Base-by-base conservation (phyloP, 345 rosid genomes). In the Microcos paniculata region DNA sequence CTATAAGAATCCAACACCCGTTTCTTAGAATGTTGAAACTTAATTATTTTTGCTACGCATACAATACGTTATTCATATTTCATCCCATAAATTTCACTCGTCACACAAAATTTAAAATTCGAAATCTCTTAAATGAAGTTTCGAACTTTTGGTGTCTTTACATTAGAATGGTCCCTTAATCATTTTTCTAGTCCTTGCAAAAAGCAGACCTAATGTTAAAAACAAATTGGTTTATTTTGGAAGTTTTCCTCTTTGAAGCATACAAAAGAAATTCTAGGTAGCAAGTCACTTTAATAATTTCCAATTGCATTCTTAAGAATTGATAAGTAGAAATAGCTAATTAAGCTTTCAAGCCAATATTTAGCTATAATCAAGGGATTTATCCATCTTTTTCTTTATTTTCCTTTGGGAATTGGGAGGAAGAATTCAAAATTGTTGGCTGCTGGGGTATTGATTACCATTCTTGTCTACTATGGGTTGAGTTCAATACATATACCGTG, bases 401-500 rank as follows among this genome's bases (percentile, higher is more conserved):
- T 3, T 3, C 2, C 18, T 62, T 62, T 13, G 40, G 19, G 40
- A 30, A 68, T 12, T 40, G 8, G 48, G 48, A 5, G 48, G 30
- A n/a, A 66, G 51, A 23, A 43, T 6, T 68, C 40, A 26, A 68
- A 68, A 24, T 68, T 48, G 56, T 16, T 26, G 40, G 57, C 35
- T 28, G 6, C 45, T 45, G 2, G 7, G 33, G 5, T 1, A 7
- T 67, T 18, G 45, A 65, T 45, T 12, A 2, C 30, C 1, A 5
- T 42, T 10, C 40, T 1, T 21, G 31, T 66, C 33, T 5, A 65
- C 21, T n/a, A n/a, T n/a, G 53, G 53, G 55, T 67, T 67, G 1
- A 35, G n/a, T n/a, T n/a, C n/a, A 16, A 65, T 43, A 45, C 55
- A 66, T 66, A 15, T 6, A 78, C 68, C 55, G 78, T 74, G 80